Evolutionary conservation across 202 grass and related monocot species (phyloP).

Genomic region (Elaeis oleifera): DNA sequence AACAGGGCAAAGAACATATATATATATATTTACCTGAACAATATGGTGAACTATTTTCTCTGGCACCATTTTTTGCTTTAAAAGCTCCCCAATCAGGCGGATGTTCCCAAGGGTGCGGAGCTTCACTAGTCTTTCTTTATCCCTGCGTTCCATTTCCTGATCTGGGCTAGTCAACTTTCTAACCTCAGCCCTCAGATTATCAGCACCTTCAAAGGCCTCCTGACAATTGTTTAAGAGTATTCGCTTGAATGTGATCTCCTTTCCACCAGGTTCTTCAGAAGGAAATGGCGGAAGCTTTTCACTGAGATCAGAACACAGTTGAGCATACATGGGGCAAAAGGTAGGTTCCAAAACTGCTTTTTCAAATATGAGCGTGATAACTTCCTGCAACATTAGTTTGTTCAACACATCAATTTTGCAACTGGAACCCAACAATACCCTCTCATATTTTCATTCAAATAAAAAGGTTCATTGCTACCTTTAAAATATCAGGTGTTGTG

Average conservation of each 20-base stretch:
- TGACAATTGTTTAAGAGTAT: slow-evolving; percentile 75
- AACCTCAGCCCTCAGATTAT: slow-evolving; percentile 43
- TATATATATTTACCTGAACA: slow-evolving; percentile 47
- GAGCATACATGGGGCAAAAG: slow-evolving; percentile 84
- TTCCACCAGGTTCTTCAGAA: slow-evolving; percentile 57
- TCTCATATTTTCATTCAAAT: too few relatives aligned
- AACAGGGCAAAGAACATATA: neutral
- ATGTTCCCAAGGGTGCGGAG: slow-evolving; percentile 92
- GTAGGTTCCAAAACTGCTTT: slow-evolving; percentile 92
- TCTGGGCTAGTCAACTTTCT: slow-evolving; percentile 56
- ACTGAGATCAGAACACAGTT: slow-evolving; percentile 72
- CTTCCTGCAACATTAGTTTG: slow-evolving; percentile 39
- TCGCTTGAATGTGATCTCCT: slow-evolving; percentile 76
- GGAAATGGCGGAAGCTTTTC: slow-evolving; percentile 47
- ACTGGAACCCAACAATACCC: too few relatives aligned
- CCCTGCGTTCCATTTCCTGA: slow-evolving; percentile 59
- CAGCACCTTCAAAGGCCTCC: slow-evolving; percentile 73
- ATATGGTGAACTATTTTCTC: slow-evolving; percentile 99
- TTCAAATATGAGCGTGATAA: slow-evolving; percentile 91
- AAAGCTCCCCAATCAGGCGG: slow-evolving; percentile 83
- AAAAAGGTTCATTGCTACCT: slow-evolving; percentile 33
- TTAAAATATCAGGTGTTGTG: slow-evolving; percentile 89
- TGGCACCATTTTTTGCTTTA: slow-evolving; percentile 97
- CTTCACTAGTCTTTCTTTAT: slow-evolving; percentile 59
- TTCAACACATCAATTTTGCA: slow-evolving; percentile 12